Percentiles rank a stretch among this genome's conserved stretches.
Evolutionary conservation across 176 grass and related monocot genomes (phyloP).

Genomic region (Cymbopogon citratus): DNA sequence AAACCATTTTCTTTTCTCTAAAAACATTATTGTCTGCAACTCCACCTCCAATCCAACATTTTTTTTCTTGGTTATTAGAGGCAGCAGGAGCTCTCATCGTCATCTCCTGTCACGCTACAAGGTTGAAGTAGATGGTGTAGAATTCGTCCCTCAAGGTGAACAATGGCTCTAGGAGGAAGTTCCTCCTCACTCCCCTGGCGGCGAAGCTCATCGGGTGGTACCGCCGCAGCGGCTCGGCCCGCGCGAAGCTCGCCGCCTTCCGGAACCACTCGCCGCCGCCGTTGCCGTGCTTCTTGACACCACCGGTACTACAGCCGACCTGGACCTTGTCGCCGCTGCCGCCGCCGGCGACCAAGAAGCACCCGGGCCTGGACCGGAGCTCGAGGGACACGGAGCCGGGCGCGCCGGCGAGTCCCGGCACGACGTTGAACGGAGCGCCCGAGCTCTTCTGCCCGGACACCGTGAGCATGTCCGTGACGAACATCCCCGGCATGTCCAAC

Average conservation of each 20-base stretch:
- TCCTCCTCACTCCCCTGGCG: constrained; percentile 51
- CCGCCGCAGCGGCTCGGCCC: constrained; percentile 37
- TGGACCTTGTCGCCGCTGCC: constrained; percentile 32
- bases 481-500: constrained; percentile 64
- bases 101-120: constrained; percentile 23
- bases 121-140: constrained; percentile 87
- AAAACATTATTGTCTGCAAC: background rate
- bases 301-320: constrained; percentile 33
- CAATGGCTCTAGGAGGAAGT: constrained; percentile 77
- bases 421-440: constrained; percentile 35
- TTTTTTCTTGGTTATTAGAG: background rate
- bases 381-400: constrained; percentile 56
- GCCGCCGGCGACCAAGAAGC: constrained; percentile 45
- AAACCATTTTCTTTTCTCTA: background rate
- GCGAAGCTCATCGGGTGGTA: constrained; percentile 75
- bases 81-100: background rate
- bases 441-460: constrained; percentile 25
- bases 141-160: constrained; percentile 79
- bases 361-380: constrained; percentile 48
- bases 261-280: constrained; percentile 30
- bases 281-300: background rate
- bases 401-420: constrained; percentile 43
- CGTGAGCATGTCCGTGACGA: constrained; percentile 44
- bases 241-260: constrained; percentile 55
- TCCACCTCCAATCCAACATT: background rate